Base-by-base conservation (phyloP, 2,329 filamentous ascomycete species). In the Cladosporium phlei region DNA sequence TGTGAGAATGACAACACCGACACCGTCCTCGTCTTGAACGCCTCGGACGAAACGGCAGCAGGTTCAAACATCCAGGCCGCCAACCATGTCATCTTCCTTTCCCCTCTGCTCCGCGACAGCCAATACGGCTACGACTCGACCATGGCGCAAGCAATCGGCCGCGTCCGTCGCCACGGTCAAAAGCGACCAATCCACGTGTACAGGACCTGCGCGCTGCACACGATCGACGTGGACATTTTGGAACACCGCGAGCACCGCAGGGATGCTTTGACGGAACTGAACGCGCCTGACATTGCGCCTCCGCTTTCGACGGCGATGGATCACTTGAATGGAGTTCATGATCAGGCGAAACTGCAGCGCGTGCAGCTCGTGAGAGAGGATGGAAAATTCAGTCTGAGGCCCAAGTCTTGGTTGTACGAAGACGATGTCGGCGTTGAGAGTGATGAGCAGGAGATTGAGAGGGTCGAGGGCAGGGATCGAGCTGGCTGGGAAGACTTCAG, bases 121-220 rank as follows among this genome's bases (percentile, higher is more conserved):
- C 71, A 78, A 37, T 71, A 78, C 34, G 66, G 72, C 4, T 85
- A 82, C 56, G 69, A 78, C 0, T 69, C 76, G 0, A 70, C 73
- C 0, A 83, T 83, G 75, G 74, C 70, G 0, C 82, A 86, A 51
- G 80, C 80, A 0, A 77, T 84, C 16, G 82, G 82, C 2, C 74
- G 82, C 28, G 71, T 73, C 7, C 70, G 74, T 5, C 71, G 82
- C 2, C 79, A 75, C 47, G 77, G 79, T 0, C 82, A 86, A 56
- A 62, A 64, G 28, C 77, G 74, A 54, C 59, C 61, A 1, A 80
- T 85, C 2, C 69, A 78, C 44, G 72, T 83, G 12, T 82, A 82
- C 57, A 74, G 91, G 2, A 82, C 97, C 16, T 83, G 95, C 7
- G 93, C 88, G 9, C 85, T 96, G 60, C 85, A 94, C 61, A 74